These are phyloP conservation scores for Calocera viscosa DNA, from an alignment of 768 basidiomycete genomes.

Conservation along the genomic window DNA sequence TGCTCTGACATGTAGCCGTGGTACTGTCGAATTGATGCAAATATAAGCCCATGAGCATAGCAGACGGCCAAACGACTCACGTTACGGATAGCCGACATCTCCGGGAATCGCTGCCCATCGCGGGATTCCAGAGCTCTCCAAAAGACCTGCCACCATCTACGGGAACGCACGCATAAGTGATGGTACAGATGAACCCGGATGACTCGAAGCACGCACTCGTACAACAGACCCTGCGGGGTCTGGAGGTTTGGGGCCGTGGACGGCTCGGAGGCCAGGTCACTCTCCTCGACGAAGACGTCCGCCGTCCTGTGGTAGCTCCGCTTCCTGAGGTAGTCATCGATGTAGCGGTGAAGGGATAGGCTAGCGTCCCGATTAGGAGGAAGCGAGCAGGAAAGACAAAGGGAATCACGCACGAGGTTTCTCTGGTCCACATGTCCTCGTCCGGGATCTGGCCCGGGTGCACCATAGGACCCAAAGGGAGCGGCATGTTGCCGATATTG, in stretches of 20 bases:
- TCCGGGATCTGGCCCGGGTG: conserved; percentile 12
- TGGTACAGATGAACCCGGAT: conserved; percentile 11
- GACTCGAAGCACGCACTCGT: conserved; percentile 46
- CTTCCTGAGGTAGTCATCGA: conserved; percentile 72
- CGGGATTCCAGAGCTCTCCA: conserved; percentile 38
- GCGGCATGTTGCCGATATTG: neutral
- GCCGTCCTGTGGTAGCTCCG: conserved; percentile 67
- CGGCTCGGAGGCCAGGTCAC: conserved; percentile 28
- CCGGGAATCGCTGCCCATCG: conserved; percentile 70
- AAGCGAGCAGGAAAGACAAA: neutral
- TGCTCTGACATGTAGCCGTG: neutral
- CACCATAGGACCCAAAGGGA: conserved; percentile 9
- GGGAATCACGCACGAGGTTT: conserved; percentile 51
- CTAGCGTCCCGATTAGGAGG: conserved; percentile 23
- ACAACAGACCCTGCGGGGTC: conserved; percentile 68
- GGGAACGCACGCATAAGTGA: conserved; percentile 12
- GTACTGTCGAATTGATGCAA: neutral
- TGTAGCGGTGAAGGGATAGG: conserved; percentile 71
- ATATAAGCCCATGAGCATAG: conserved; percentile 20
- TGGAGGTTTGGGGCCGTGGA: conserved; percentile 47
- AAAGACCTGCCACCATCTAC: conserved; percentile 81
- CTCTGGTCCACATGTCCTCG: conserved; percentile 52
- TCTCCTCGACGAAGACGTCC: conserved; percentile 50
- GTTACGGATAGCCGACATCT: conserved; percentile 53
- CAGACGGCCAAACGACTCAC: conserved; percentile 58